Base-by-base conservation (phyloP, 2,329 filamentous ascomycete genomes). In the Phialophora verrucosa region DNA sequence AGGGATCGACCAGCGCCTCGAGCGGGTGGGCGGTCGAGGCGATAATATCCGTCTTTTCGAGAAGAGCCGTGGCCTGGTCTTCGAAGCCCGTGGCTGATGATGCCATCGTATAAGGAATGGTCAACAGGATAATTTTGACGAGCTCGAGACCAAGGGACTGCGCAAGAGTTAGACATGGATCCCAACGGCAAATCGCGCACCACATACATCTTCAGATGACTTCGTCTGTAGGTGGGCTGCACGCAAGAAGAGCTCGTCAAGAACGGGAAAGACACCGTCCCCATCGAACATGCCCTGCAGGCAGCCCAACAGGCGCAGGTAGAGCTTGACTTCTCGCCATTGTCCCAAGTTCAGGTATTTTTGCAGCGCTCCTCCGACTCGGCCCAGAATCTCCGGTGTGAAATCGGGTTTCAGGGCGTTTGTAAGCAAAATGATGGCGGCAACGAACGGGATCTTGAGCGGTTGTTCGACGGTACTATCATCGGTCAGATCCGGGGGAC, bases 41-140 rank as follows among this genome's bases (percentile, higher is more conserved):
- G 73, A 98, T 96, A 70, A 98, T 92, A 63, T 95, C 93, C 1
- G 95, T 98, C 83, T 96, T 97, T 71, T 96, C 91, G 76, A 99
- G 88, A 61, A 98, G 83, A 55, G 91, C 88, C 1, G 85, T 84
- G 2, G 92, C 93, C 75, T 91, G 91, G 70, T 90, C 84, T 72
- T 90, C 87, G 74, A 90, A 89, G 58, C 88, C 87, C 7, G 62
- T 70, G 14, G 67, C 70, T 0, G 89, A 87, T 2, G 91, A 88
- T 10, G 89, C 87, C 84, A 97, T 89, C 62, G 92, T 84, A 77
- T 98, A 99, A 0, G 95, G 94, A 65, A 99, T 91, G 0, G 94
- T 97, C 57, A 97, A 87, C 53, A 98, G 87, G 71, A 99, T 97
- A 73, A 97, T 93, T 80, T 97, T 98, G 77, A 97, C 93, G 38